Evolutionary conservation across 2,329 filamentous ascomycete genomes (phyloP).

Genomic region (Dothidotthia symphoricarpi): DNA sequence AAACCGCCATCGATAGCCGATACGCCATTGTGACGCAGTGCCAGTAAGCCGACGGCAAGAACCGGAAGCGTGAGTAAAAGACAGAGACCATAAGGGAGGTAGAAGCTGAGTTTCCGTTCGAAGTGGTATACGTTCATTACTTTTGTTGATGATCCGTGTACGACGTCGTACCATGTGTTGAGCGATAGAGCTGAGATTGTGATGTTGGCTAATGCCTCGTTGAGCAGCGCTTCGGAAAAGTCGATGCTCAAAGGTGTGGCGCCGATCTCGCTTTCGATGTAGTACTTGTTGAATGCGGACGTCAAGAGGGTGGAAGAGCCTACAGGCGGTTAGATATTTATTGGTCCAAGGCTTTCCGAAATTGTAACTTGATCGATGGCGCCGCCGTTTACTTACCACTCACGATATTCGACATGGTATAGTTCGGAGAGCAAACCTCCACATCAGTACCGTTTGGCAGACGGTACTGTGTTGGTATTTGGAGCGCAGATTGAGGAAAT

Average conservation of each 20-base stretch:
- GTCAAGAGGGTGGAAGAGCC: not conserved
- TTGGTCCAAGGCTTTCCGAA: no score
- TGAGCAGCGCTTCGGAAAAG: constrained; percentile 8
- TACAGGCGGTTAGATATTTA: not conserved
- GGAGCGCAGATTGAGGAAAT: no score
- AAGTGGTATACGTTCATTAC: constrained; percentile 11
- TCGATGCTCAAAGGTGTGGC: constrained; percentile 2
- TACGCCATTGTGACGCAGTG: constrained; percentile 5
- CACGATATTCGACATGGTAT: not conserved
- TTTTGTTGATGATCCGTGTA: no score
- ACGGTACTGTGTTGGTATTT: not conserved
- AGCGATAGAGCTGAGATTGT: constrained; percentile 11
- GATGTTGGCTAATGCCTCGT: constrained; percentile 7
- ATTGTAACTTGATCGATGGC: not conserved
- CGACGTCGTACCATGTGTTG: constrained; percentile 3
- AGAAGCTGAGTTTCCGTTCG: constrained; percentile 1
- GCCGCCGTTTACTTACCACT: not conserved
- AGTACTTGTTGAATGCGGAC: not conserved
- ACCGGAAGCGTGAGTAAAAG: not conserved
- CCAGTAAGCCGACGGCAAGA: constrained; percentile 4
- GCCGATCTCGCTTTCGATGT: not conserved
- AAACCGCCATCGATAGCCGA: constrained; percentile 11
- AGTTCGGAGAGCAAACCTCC: not conserved
- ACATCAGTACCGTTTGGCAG: not conserved
- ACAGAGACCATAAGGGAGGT: constrained; percentile 10